These are phyloP conservation scores for Viola pubescens DNA, from an alignment of 441 rosid species.

Conservation along the genomic window DNA sequence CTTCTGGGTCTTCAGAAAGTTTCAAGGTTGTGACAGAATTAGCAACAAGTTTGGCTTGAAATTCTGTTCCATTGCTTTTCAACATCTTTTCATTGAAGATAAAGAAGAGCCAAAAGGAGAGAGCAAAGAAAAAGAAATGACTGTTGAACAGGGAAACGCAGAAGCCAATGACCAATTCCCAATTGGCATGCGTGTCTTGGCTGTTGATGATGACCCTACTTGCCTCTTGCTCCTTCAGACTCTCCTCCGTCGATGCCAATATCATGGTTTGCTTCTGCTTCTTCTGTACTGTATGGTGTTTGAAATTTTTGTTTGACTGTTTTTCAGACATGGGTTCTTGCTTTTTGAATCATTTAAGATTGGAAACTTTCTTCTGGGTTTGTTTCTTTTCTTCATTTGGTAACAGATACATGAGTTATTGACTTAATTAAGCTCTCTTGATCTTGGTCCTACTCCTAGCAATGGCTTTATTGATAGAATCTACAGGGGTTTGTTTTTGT, in stretches of 20 bases:
- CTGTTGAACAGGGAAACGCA: slow-evolving; percentile 38
- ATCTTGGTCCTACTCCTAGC: no score
- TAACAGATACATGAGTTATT: not conserved
- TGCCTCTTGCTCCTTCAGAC: slow-evolving; percentile 59
- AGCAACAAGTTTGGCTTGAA: not conserved
- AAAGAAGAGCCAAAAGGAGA: no score
- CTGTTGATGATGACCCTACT: slow-evolving; percentile 90
- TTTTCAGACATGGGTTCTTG: slow-evolving; percentile 11
- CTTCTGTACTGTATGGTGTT: not conserved
- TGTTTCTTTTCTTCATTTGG: not conserved
- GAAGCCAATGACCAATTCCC: slow-evolving; percentile 58
- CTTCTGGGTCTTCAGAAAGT: slow-evolving; percentile 21
- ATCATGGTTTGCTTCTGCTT: slow-evolving; percentile 40
- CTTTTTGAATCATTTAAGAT: not conserved
- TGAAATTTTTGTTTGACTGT: slow-evolving; percentile 5
- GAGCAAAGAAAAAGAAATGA: slow-evolving; percentile 29
- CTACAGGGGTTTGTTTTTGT: not conserved
- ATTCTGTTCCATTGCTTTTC: not conserved
- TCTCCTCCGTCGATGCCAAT: slow-evolving; percentile 72
- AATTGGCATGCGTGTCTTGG: slow-evolving; percentile 80
- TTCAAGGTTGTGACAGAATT: not conserved
- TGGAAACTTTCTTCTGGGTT: not conserved
- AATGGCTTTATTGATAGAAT: no score
- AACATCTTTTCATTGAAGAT: slow-evolving; percentile 6
- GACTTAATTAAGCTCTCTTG: slow-evolving; percentile 7